Evolutionary conservation across 225 moss, liverwort and hornwort genomes (phyloP), one percentile per base, ranked within the genome.

Genomic region (Asterella californica): DNA sequence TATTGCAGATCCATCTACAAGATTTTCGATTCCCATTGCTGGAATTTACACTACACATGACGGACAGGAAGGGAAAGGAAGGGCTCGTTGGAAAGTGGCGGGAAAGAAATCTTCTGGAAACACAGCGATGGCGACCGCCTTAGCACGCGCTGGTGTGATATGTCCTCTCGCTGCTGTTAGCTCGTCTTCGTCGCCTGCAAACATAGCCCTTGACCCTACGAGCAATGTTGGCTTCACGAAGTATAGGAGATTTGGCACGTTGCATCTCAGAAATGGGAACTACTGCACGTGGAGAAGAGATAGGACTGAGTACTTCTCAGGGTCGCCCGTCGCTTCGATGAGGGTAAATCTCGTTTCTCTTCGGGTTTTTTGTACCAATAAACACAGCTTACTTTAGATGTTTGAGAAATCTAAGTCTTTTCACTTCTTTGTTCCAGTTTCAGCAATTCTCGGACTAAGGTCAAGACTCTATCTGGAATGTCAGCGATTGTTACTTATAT

Each of bases 171-270:
- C 42, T 45, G 45, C 25, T 22, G 45, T 25, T 0, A 5, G 45
- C 10, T 46, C 24, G 45, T 42, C 45, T 11, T 45, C 70, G 14
- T 70, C 70, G 18, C 22, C 59, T 59, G 19, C 59, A 21, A 21
- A 21, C 59, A 21, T 59, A 21, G 6, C 59, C 37, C 14, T 29
- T 69, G 69, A 9, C 11, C 38, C 1, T 72, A 10, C 47, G 4
- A 46, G 72, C 47, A 72, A 72, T 12, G 72, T 47, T 47, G n/a
- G 72, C 48, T 73, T 73, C 46, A 29, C 32, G 14, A 73, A 19
- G 3, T 52, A 29, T 14, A 15, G 15, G 6, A 27, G 15, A 30
- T 30, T 11, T 22, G 32, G 73, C 30, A 30, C 30, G 14, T 0
- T 15, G 50, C 22, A 14, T 10, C 72, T 48, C 25, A 70, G 9